These are phyloP conservation scores for Ogataea ramenticola DNA, from an alignment of 805 yeast species.

Conservation along the genomic window DNA sequence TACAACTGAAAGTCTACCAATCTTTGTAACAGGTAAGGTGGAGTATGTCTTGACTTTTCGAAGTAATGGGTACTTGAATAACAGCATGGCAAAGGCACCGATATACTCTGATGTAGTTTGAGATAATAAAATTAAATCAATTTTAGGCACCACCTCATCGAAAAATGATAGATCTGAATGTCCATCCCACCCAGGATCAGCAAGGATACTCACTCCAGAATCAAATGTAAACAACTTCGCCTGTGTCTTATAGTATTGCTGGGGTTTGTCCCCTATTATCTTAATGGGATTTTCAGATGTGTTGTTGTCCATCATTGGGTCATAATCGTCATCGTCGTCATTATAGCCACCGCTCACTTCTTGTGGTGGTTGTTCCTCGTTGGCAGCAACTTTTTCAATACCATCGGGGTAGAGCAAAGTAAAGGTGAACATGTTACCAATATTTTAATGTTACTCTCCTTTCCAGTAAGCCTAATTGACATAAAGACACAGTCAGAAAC, in stretches of 20 bases:
- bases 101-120: conserved; percentile 76
- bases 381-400: neutral
- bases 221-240: conserved; percentile 48
- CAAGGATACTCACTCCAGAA: conserved; percentile 42
- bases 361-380: neutral
- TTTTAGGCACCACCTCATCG: conserved; percentile 34
- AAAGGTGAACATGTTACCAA: conserved; percentile 4
- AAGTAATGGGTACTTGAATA: conserved; percentile 51
- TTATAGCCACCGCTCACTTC: neutral
- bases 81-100: conserved; percentile 71
- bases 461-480: no score
- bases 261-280: no score
- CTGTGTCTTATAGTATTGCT: conserved; percentile 8
- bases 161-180: conserved; percentile 32
- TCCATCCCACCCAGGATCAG: conserved; percentile 78
- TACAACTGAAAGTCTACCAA: conserved; percentile 81
- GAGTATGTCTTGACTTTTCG: conserved; percentile 71
- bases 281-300: no score
- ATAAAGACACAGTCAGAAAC: no score
- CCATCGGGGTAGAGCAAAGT: conserved; percentile 4
- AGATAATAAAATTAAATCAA: conserved; percentile 72
- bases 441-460: no score
- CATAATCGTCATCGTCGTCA: conserved; percentile 4
- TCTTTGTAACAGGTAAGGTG: conserved; percentile 80
- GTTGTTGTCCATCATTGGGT: neutral